Evolutionary conservation across 805 yeast species (phyloP).

Genomic region (Yarrowia osloensis): DNA sequence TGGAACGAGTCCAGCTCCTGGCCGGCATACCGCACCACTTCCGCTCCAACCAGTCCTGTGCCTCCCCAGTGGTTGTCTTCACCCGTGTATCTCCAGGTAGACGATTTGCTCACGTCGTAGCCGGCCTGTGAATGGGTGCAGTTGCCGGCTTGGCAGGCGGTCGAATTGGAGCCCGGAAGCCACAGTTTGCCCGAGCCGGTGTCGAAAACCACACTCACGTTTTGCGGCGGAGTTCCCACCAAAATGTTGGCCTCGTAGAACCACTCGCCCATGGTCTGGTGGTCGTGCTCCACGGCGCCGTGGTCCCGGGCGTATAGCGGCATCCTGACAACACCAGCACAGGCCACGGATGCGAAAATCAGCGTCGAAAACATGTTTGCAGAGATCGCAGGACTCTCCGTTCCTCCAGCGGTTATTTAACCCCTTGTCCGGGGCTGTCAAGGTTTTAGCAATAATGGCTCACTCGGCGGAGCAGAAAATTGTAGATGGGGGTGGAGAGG

Average conservation of each 20-base stretch:
- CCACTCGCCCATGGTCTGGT: slow-evolving; percentile 11
- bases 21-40: background rate
- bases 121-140: background rate
- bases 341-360: background rate
- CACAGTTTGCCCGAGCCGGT: background rate
- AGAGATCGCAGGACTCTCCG: background rate
- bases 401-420: background rate
- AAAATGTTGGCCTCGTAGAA: slow-evolving; percentile 17
- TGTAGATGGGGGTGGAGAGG: too few species aligned
- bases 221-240: slow-evolving; percentile 3
- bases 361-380: background rate
- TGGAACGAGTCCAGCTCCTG: background rate
- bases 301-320: background rate
- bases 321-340: background rate
- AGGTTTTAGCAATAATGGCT: slow-evolving; percentile 8
- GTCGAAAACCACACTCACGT: slow-evolving; percentile 9
- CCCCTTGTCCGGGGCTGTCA: background rate
- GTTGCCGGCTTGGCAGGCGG: background rate
- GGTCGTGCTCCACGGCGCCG: background rate
- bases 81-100: background rate
- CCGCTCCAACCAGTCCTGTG: background rate
- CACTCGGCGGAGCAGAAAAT: background rate
- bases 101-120: background rate
- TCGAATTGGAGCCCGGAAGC: slow-evolving; percentile 2
- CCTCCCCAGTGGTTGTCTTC: background rate